A percentile compares a stretch with the other conserved stretches of the same genome.
phyloP scores from a whole-genome alignment of 2,329 filamentous ascomycete genomes.

The Grosmannia clavigera region DNA sequence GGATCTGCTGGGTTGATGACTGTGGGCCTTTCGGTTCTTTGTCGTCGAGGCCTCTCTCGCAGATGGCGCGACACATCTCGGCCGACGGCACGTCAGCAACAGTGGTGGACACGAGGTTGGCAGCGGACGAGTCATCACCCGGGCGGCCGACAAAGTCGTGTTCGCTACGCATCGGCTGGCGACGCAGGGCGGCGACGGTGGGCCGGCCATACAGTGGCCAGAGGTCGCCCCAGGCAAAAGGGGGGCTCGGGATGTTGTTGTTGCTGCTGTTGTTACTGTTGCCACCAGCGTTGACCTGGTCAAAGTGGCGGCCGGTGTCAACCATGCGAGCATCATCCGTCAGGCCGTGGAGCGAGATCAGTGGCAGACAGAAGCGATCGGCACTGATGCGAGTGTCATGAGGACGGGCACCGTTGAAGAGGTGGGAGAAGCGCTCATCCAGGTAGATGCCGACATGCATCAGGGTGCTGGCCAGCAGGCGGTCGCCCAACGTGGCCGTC shows the following conservation, averaged over 20 bases:
- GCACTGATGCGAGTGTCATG: constrained; percentile 33
- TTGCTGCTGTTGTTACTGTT: constrained; percentile 7
- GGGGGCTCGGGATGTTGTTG: constrained; percentile 7
- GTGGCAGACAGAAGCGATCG: constrained; percentile 40
- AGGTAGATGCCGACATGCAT: constrained; percentile 42
- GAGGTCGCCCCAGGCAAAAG: constrained; percentile 35
- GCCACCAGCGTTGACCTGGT: constrained; percentile 9
- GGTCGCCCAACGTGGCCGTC: constrained; percentile 40
- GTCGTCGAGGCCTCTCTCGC: constrained; percentile 20
- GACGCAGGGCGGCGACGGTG: constrained; percentile 24
- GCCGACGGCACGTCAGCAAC: constrained; percentile 22
- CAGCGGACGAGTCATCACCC: constrained; percentile 30
- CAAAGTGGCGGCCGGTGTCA: constrained; percentile 27
- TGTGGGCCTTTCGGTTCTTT: background rate
- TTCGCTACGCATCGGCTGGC: constrained; percentile 23
- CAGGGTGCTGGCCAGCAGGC: constrained; percentile 38
- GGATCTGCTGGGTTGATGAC: background rate
- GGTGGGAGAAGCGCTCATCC: constrained; percentile 38
- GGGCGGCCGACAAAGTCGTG: constrained; percentile 35
- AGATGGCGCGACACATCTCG: constrained; percentile 30
- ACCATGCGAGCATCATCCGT: constrained; percentile 32
- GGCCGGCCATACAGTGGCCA: constrained; percentile 34
- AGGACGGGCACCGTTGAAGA: constrained; percentile 45
- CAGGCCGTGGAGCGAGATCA: constrained; percentile 41
- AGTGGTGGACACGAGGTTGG: constrained; percentile 13